These are phyloP conservation scores for Begonia loranthoides DNA, from an alignment of 306 rosid species.

Conservation along the genomic window DNA sequence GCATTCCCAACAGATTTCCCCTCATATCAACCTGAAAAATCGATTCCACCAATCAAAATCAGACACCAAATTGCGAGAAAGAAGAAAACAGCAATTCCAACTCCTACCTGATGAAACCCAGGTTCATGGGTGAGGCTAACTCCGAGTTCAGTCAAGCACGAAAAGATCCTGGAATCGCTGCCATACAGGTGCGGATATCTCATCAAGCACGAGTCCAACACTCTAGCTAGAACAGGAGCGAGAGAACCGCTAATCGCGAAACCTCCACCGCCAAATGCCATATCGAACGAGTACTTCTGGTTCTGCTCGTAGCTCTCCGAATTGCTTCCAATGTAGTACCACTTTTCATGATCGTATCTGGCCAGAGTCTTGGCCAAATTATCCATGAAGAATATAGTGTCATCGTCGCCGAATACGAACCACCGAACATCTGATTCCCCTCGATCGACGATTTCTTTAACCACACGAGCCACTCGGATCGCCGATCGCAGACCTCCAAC, in stretches of 20 bases:
- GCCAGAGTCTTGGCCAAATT: conserved; percentile 71
- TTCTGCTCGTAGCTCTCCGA: conserved; percentile 67
- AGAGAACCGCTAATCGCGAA: conserved; percentile 68
- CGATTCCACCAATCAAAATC: neutral
- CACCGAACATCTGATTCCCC: conserved; percentile 55
- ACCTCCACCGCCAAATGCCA: conserved; percentile 94
- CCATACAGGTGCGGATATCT: conserved; percentile 87
- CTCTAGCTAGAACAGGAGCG: conserved; percentile 44
- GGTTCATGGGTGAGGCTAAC: conserved; percentile 69
- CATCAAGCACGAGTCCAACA: conserved; percentile 66
- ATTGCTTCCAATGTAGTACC: conserved; percentile 82
- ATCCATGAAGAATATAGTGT: conserved; percentile 68
- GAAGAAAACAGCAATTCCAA: neutral
- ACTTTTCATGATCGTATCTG: conserved; percentile 58
- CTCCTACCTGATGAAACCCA: conserved; percentile 75
- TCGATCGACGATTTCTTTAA: conserved; percentile 45
- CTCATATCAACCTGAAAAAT: conserved; percentile 69
- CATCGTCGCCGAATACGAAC: conserved; percentile 93
- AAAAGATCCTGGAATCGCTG: conserved; percentile 60
- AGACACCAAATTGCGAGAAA: no score
- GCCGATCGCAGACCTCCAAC: conserved; percentile 40
- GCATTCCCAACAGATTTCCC: conserved; percentile 70
- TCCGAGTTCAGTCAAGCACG: conserved; percentile 86
- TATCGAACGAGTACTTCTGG: conserved; percentile 41
- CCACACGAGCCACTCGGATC: conserved; percentile 69